These are phyloP conservation scores for Mycosphaerella sp. DNA, from an alignment of 2,329 filamentous ascomycete genomes.

Conservation along the genomic window DNA sequence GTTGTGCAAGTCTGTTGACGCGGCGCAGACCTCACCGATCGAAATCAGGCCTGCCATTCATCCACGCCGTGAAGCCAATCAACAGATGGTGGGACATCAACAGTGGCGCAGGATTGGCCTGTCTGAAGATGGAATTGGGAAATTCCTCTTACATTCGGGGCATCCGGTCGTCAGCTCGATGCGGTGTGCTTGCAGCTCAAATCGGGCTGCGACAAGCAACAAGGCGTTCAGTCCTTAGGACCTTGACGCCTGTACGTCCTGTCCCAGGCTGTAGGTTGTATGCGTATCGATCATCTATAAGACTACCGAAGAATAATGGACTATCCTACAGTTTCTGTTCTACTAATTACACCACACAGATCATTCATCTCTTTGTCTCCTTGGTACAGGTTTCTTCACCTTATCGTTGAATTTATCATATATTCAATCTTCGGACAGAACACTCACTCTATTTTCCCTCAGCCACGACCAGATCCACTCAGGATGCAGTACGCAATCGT, in stretches of 20 bases:
- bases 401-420: not conserved
- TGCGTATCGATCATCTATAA: not conserved
- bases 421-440: not conserved
- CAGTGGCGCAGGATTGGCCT: no score
- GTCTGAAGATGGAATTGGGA: no score
- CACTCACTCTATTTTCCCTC: not conserved
- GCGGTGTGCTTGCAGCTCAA: not conserved
- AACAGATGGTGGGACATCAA: no score
- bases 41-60: no score
- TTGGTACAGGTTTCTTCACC: not conserved
- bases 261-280: not conserved
- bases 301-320: not conserved
- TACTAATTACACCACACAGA: not conserved
- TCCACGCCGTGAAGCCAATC: no score
- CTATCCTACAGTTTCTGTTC: not conserved
- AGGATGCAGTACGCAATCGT: not conserved
- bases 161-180: not conserved
- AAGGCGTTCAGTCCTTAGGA: not conserved
- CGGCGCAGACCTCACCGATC: no score
- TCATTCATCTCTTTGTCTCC: not conserved
- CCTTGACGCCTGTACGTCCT: no score
- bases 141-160: not conserved
- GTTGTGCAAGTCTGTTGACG: no score
- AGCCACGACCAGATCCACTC: not conserved
- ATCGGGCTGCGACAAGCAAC: not conserved